These are phyloP conservation scores for Sporothrix mexicana DNA, from an alignment of 2,329 filamentous ascomycete species.

Conservation along the genomic window DNA sequence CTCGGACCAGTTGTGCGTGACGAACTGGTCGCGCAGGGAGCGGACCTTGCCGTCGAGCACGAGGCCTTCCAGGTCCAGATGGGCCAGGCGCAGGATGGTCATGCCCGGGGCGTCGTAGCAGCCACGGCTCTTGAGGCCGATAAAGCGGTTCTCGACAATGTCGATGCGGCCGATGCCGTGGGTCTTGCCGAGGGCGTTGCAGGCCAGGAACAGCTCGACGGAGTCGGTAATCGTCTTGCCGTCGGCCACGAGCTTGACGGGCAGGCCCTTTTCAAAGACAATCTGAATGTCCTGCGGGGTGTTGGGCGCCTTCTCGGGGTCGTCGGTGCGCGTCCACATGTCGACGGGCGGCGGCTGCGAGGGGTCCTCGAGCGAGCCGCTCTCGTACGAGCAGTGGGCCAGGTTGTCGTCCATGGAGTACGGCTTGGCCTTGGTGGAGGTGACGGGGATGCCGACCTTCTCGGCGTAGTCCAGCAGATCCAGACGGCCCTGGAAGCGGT, in stretches of 20 bases:
- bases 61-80: constrained; percentile 55
- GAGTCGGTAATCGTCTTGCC: constrained; percentile 69
- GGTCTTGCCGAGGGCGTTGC: constrained; percentile 72
- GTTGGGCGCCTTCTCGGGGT: constrained; percentile 73
- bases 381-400: constrained; percentile 77
- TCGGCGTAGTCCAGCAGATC: constrained; percentile 76
- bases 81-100: constrained; percentile 48
- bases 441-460: constrained; percentile 71
- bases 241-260: constrained; percentile 60
- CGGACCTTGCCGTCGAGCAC: constrained; percentile 65
- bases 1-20: constrained; percentile 58
- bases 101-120: constrained; percentile 75
- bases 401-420: constrained; percentile 61
- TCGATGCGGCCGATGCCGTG: constrained; percentile 82
- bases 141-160: constrained; percentile 76
- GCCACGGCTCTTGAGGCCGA: constrained; percentile 79
- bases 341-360: constrained; percentile 71
- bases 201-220: constrained; percentile 72
- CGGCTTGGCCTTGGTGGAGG: constrained; percentile 73
- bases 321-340: constrained; percentile 78
- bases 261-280: constrained; percentile 76
- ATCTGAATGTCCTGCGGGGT: constrained; percentile 73
- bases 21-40: constrained; percentile 63
- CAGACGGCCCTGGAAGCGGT: constrained; percentile 72
- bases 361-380: constrained; percentile 66